Evolutionary conservation across 192 early-diverging fungal genomes (phyloP), one percentile per base, ranked within the genome.

Genomic region (Mortierella antarctica): DNA sequence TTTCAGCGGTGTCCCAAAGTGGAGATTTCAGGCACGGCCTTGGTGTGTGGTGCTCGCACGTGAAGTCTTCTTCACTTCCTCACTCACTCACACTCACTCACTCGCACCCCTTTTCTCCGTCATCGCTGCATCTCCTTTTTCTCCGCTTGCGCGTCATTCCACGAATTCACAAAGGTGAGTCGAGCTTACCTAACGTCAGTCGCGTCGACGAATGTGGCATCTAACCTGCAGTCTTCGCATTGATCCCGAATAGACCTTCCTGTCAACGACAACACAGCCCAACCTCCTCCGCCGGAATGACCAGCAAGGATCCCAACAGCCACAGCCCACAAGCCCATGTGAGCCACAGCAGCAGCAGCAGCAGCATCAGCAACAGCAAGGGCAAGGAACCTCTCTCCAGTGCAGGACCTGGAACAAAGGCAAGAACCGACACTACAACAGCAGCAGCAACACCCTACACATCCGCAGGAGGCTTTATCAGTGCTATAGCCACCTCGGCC

Each of bases 261-360:
- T 40, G 23, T 40, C 17, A 17, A 15, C 4, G 15, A 14, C 51
- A 55, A 15, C 40, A 54, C 41, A 47, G 45, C 54, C 40, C 39
- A 18, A 67, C 42, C 54, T n/a, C 53, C 41, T 31, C 39, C 52
- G 12, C 49, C 40, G 21, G 13, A 49, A 49, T 23, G 55, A 41
- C 53, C 62, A 55, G 49, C n/a, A 74, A 66, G 72, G 62, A 73
- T 64, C 44, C 70, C 57, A 45, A 73, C 62, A 74, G 49, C 57
- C 63, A 31, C 31, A 31, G 46, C 8, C 57, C 63, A n/a, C n/a
- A n/a, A 53, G 12, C 42, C 31, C 42, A 18, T 18, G n/a, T 2
- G 31, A 12, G 45, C 48, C 45, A 63, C 23, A 46, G 15, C 40
- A n/a, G 31, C 41, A 55, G 41, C 23, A 41, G 46, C 61, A 46